A percentile compares a stretch with the other conserved stretches of the same genome.
Conservation (phyloP, 192 early-diverging fungal genomes). For the Coemansia sp. region DNA sequence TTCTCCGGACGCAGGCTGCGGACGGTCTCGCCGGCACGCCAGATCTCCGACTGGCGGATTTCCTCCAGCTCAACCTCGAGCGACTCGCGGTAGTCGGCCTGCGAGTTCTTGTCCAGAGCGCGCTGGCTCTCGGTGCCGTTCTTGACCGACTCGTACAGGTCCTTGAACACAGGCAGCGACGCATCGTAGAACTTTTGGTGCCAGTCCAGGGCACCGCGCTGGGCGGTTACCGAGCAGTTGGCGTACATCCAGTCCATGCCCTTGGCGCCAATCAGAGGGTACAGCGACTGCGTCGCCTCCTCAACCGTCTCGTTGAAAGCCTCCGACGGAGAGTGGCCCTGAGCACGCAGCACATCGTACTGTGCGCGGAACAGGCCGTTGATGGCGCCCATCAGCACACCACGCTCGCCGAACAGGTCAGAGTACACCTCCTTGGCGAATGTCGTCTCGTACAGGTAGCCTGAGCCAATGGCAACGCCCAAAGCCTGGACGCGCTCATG, state of each 20-base stretch:
- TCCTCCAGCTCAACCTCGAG: constrained; percentile 89
- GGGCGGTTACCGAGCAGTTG: constrained; percentile 95
- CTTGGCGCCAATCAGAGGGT: constrained; percentile 92
- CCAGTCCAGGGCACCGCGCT: constrained; percentile 97
- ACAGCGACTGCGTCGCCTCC: constrained; percentile 97
- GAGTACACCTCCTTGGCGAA: constrained; percentile 97
- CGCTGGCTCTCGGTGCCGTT: constrained; percentile 86
- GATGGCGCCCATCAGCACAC: constrained; percentile 97
- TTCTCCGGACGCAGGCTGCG: constrained; percentile 89
- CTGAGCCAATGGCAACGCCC: constrained; percentile 92
- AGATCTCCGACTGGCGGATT: constrained; percentile 90
- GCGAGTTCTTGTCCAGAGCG: constrained; percentile 83
- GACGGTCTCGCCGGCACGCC: constrained; percentile 86
- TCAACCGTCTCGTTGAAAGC: constrained; percentile 99
- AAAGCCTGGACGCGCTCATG: constrained; percentile 88
- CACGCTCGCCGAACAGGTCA: constrained; percentile 95
- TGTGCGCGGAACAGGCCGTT: constrained; percentile 95
- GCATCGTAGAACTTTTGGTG: constrained; percentile 88
- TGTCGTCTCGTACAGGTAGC: constrained; percentile 97
- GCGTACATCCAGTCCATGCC: constrained; percentile 99
- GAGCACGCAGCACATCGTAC: constrained; percentile 91
- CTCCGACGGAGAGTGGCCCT: constrained; percentile 95
- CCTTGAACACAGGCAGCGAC: constrained; percentile 91
- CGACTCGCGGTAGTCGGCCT: constrained; percentile 87
- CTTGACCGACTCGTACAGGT: constrained; percentile 83